Evolutionary conservation across 2,329 filamentous ascomycete genomes (phyloP), one percentile per base, ranked within the genome.

Genomic region (Ophiostoma sp.): DNA sequence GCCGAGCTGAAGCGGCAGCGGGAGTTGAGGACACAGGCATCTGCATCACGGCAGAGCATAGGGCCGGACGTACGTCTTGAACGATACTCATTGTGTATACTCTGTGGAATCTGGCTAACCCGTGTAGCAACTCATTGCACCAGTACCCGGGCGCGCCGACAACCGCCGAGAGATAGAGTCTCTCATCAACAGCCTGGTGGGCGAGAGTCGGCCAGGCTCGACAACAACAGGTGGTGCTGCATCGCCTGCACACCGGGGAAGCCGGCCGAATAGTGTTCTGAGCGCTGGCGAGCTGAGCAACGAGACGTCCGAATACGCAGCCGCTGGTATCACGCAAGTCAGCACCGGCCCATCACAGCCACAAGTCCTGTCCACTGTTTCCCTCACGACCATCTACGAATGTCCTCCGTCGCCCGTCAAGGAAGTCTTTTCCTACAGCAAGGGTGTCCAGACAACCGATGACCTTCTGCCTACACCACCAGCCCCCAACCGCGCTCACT

Each of bases 381-480:
- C 92, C 8, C 86, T 94, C 71, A 90, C 91, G 22, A 94, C 93
- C 45, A 88, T 96, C 74, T 94, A 92, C 82, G 95, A 97, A 81
- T 92, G 90, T 76, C 90, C 92, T 1, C 92, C 93, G 0, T 91
- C 90, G 25, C 90, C 92, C 45, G 89, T 91, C 72, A 89, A 92
- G 76, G 96, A 99, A 82, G 87, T 97, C 74, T 94, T 97, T 79
- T 97, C 94, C 71, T 99, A 99, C 86, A 98, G 93, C 86, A 98
- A 98, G 84, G 95, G 91, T 72, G 94, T 98, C 28, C 97, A 99
- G 82, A 98, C 96, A 19, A 90, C 92, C 28, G 92, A 94, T 78
- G 90, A 91, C 75, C 93, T 93, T 89, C 85, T 86, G 22, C 84
- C 86, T 5, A 84, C 87, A 36, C 84, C 86, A 45, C 84, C 88